phyloP scores from a whole-genome alignment of 441 rosid species.

The Rhodomyrtus psidioides region DNA sequence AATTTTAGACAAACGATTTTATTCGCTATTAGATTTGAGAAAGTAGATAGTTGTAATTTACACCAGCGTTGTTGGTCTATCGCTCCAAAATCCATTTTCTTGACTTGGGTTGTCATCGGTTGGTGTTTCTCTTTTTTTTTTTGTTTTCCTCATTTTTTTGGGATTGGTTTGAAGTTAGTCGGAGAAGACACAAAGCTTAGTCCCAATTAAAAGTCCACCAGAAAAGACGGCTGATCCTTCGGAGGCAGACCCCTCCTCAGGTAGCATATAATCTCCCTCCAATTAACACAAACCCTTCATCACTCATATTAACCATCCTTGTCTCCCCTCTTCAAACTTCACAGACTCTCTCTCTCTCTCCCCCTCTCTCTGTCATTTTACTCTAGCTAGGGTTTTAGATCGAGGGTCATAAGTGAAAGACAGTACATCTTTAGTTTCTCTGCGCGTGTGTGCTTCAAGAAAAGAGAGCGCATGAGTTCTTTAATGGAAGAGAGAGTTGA shows the following conservation, averaged over 20 bases:
- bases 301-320: constrained; percentile 3
- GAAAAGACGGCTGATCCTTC: constrained; percentile 94
- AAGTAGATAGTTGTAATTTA: background rate
- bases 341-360: background rate
- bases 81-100: too few species aligned
- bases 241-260: constrained; percentile 69
- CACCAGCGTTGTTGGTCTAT: too few species aligned
- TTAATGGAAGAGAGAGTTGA: background rate
- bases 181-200: constrained; percentile 25
- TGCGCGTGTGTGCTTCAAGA: background rate
- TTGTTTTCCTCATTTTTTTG: constrained; percentile 1
- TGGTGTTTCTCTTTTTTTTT: constrained; percentile 19
- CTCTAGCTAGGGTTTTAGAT: background rate
- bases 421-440: background rate
- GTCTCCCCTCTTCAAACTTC: background rate
- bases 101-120: constrained; percentile 18
- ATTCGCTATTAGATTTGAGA: background rate
- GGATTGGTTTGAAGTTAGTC: background rate
- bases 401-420: background rate
- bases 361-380: background rate
- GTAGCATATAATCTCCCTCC: constrained; percentile 62
- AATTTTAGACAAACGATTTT: background rate
- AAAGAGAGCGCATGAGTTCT: background rate
- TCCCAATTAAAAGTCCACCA: constrained; percentile 37
- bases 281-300: constrained; percentile 19